Percentiles rank a stretch among this genome's conserved stretches.
phyloP scores from a whole-genome alignment of 306 rosid species.

The Vachellia pachyceras region DNA sequence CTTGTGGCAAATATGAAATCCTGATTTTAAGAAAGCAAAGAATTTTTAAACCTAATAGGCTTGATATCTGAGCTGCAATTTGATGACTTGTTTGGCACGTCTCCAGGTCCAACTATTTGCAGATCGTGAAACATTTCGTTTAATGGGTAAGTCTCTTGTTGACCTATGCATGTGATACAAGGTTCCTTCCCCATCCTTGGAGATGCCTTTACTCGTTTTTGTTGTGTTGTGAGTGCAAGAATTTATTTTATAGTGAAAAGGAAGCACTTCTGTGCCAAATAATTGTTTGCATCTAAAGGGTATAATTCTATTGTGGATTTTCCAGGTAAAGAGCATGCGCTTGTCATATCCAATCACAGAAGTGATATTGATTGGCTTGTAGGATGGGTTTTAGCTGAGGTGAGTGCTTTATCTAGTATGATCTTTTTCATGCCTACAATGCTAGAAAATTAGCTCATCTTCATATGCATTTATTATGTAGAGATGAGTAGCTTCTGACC shows the following conservation, averaged over 20 bases:
- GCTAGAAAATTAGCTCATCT: conserved; percentile 12
- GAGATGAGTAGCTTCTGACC: neutral
- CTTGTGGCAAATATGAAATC: conserved; percentile 15
- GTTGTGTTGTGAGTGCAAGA: neutral
- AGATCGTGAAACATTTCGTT: conserved; percentile 68
- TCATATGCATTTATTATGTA: neutral
- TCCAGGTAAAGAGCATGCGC: conserved; percentile 94
- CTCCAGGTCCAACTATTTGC: conserved; percentile 76
- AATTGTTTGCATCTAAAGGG: conserved; percentile 10
- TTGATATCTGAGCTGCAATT: conserved; percentile 23
- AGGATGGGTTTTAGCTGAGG: conserved; percentile 95
- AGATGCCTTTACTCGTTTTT: neutral
- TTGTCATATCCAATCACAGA: conserved; percentile 79
- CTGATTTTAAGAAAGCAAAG: conserved; percentile 18
- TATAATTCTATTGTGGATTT: conserved; percentile 39
- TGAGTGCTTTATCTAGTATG: conserved; percentile 45
- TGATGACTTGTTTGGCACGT: conserved; percentile 33
- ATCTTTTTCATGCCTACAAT: conserved; percentile 30
- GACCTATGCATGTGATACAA: conserved; percentile 17
- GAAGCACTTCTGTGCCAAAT: conserved; percentile 7
- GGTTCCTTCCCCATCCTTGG: neutral
- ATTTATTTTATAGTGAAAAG: conserved; percentile 17
- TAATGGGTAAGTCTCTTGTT: conserved; percentile 72
- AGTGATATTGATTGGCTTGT: conserved; percentile 98
- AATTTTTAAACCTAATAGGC: conserved; percentile 8